phyloP scores from a whole-genome alignment of 176 grass and related monocot species.

The Paspalum vaginatum region DNA sequence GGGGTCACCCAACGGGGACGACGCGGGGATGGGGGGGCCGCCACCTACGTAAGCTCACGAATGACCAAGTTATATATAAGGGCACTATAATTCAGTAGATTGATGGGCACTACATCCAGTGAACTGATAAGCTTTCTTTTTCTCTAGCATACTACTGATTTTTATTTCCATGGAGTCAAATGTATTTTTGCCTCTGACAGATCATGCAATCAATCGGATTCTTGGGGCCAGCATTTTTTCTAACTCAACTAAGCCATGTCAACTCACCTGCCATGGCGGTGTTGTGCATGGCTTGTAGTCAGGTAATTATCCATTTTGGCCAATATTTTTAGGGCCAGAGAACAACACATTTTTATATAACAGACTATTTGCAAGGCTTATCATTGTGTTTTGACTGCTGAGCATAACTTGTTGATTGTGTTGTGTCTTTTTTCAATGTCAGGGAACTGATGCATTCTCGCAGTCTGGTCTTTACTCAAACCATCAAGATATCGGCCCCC shows the following conservation, averaged over 20 bases:
- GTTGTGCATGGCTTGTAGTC: slow-evolving; percentile 93
- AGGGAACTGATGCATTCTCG: slow-evolving; percentile 96
- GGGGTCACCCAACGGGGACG: too few species aligned
- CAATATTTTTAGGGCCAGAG: not conserved
- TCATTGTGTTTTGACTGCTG: not conserved
- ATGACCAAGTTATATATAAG: too few species aligned
- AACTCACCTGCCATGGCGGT: slow-evolving; percentile 88
- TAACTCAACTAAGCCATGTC: slow-evolving; percentile 93
- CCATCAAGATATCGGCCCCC: slow-evolving; percentile 95
- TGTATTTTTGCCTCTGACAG: slow-evolving; percentile 50
- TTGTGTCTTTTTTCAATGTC: not conserved
- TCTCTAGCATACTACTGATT: not conserved
- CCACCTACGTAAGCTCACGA: too few species aligned
- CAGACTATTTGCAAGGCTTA: not conserved
- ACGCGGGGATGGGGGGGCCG: too few species aligned
- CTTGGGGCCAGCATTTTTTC: slow-evolving; percentile 95
- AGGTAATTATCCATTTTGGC: slow-evolving; percentile 57
- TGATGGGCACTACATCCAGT: slow-evolving; percentile 1
- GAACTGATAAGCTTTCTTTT: not conserved
- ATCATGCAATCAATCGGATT: slow-evolving; percentile 99
- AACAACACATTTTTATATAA: slow-evolving; percentile 12
- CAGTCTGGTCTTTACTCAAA: slow-evolving; percentile 98
- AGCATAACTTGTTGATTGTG: not conserved
- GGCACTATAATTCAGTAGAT: slow-evolving; percentile 1
- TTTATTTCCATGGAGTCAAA: not conserved